These are phyloP conservation scores for Pilobolus umbonatus DNA, from an alignment of 192 early-diverging fungal genomes.

Conservation along the genomic window DNA sequence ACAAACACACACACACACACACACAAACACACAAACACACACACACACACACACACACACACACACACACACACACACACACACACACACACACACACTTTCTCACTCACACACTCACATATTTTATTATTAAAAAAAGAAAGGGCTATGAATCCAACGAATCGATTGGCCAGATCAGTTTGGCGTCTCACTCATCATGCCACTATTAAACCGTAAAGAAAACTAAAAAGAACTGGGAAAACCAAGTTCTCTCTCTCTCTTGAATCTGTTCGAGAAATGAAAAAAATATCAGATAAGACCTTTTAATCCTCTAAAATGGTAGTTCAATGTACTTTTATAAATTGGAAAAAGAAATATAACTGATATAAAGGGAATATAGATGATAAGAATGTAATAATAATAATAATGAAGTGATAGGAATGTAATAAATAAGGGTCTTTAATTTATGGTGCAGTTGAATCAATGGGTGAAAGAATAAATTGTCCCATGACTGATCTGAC, in stretches of 20 bases:
- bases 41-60: too few species aligned
- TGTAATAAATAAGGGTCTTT: too few species aligned
- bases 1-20: too few species aligned
- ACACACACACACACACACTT: too few species aligned
- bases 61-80: too few species aligned
- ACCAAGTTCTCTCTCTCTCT: slow-evolving; percentile 7
- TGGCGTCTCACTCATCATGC: slow-evolving; percentile 4
- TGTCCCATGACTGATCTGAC: neutral
- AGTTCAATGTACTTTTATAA: slow-evolving; percentile 10
- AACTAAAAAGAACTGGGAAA: slow-evolving; percentile 7
- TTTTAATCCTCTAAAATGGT: slow-evolving; percentile 7
- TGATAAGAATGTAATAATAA: too few species aligned
- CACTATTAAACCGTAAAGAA: slow-evolving; percentile 8
- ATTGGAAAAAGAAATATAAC: slow-evolving; percentile 1
- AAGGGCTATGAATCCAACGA: slow-evolving; percentile 8
- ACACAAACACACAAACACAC: too few species aligned
- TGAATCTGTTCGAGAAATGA: slow-evolving; percentile 14
- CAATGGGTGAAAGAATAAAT: too few species aligned
- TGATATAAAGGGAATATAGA: too few species aligned
- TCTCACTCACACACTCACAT: too few species aligned
- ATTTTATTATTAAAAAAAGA: neutral
- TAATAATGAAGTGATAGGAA: too few species aligned
- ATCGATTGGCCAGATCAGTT: slow-evolving; percentile 13
- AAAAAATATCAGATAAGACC: slow-evolving; percentile 12
- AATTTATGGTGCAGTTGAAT: too few species aligned